Conservation (phyloP, 2,329 filamentous ascomycete species). For the Cordyceps cateniannulata region DNA sequence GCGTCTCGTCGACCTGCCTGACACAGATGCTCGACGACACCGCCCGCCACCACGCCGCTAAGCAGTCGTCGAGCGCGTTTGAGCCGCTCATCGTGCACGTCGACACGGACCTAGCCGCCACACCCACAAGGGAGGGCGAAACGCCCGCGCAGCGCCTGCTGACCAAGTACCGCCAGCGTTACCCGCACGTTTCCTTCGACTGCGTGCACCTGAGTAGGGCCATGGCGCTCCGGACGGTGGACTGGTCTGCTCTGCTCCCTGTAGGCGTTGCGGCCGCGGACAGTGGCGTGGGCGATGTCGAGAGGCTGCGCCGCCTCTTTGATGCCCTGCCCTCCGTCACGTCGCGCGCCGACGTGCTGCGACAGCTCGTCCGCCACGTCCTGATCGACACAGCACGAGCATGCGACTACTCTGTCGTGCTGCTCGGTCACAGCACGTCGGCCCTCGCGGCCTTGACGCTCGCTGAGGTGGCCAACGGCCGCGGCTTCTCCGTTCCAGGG, state of each 20-base stretch:
- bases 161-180: constrained; percentile 49
- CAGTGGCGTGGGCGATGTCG: constrained; percentile 22
- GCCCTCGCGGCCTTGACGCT: constrained; percentile 80
- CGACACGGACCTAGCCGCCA: constrained; percentile 32
- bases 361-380: constrained; percentile 64
- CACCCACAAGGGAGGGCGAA: constrained; percentile 7
- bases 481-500: constrained; percentile 78
- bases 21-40: constrained; percentile 70
- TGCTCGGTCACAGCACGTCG: constrained; percentile 84
- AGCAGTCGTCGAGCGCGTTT: constrained; percentile 60
- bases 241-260: constrained; percentile 44
- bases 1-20: constrained; percentile 71
- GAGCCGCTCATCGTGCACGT: constrained; percentile 57
- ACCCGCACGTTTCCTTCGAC: constrained; percentile 60
- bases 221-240: constrained; percentile 43
- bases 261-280: constrained; percentile 21
- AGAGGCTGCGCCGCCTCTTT: constrained; percentile 49
- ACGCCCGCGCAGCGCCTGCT: constrained; percentile 39
- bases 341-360: constrained; percentile 66
- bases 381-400: constrained; percentile 59
- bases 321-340: constrained; percentile 63
- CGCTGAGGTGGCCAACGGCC: constrained; percentile 82
- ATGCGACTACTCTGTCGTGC: constrained; percentile 58
- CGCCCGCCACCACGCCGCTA: constrained; percentile 56
- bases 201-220: constrained; percentile 58